phyloP scores from a whole-genome alignment of 1,284 basidiomycete species.

The Mycena citricolor region DNA sequence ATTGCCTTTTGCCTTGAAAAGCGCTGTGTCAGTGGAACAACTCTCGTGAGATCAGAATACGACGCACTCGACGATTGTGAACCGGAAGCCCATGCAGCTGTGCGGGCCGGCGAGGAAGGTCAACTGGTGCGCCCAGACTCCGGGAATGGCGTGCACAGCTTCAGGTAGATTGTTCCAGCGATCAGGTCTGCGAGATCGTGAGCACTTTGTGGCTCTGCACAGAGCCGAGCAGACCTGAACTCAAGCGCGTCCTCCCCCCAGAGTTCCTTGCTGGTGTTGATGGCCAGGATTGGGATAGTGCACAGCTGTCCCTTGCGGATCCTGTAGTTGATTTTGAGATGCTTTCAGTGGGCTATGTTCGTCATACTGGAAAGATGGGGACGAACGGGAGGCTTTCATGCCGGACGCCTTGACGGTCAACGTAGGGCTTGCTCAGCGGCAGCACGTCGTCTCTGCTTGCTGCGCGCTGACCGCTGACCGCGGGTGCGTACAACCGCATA shows the following conservation, averaged over 20 bases:
- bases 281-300: conserved; percentile 25
- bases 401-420: conserved; percentile 39
- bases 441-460: conserved; percentile 55
- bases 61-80: conserved; percentile 54
- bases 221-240: no score
- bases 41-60: no score
- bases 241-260: conserved; percentile 32
- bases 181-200: no score
- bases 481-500: conserved; percentile 65
- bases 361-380: background rate
- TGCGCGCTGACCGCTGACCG: conserved; percentile 41
- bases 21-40: background rate
- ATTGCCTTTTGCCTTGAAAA: conserved; percentile 31
- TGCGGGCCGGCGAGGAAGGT: conserved; percentile 6
- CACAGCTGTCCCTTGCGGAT: conserved; percentile 23
- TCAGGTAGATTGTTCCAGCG: conserved; percentile 3
- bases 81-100: conserved; percentile 58
- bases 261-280: conserved; percentile 25
- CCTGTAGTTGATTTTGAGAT: no score
- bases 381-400: conserved; percentile 37
- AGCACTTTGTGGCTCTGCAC: no score
- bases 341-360: no score
- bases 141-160: conserved; percentile 1
- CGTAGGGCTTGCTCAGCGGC: conserved; percentile 50
- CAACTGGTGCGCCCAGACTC: conserved; percentile 1